Base-by-base conservation (phyloP, 73 alveolate species). In the Paramecium octaurelia region DNA sequence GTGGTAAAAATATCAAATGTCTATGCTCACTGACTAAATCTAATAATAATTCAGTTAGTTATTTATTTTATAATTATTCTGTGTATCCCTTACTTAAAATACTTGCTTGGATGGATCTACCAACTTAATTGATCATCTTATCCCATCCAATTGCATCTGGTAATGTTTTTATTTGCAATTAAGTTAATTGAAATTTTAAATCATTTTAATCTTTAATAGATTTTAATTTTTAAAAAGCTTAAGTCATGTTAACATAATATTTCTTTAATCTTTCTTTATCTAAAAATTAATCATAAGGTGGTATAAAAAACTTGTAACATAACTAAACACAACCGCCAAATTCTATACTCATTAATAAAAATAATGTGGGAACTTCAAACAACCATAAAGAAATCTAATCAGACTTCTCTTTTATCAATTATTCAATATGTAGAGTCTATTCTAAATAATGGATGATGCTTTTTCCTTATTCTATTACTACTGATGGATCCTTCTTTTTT, bases 401-500 rank as follows among this genome's bases (percentile, higher is more conserved):
- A 27, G 43, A 24, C 44, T 43, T 44, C 24, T 80, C 91, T 12
- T 20, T 23, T 8, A 31, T 14, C n/a, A 80, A 38, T 38, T 73
- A 16, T 73, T 73, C 57, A 24, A 31, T 80, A 23, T 80, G 50
- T 20, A 80, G 8, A 6, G 75, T 43, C 8, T 44, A 27, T 20
- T 80, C 91, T 35, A 80, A 80, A 80, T 44, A 80, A 5, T 20
- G 23, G 4, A 80, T 80, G 21, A 80, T 42, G 34, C 57, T 80
- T 12, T 44, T 48, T 24, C 91, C 91, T 23, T 80, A 20, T 24
- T 80, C 91, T 43, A 80, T 80, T 2, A 80, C 75, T 43, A 38
- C n/a, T 80, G 11, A 44, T 20, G 57, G 27, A 46, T 89, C 93
- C 71, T 34, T 89, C 40, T 73, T 89, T 89, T 71, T 48, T n/a